Evolutionary conservation across 2,329 filamentous ascomycete genomes (phyloP).

Genomic region (Fusarium odoratissimum): DNA sequence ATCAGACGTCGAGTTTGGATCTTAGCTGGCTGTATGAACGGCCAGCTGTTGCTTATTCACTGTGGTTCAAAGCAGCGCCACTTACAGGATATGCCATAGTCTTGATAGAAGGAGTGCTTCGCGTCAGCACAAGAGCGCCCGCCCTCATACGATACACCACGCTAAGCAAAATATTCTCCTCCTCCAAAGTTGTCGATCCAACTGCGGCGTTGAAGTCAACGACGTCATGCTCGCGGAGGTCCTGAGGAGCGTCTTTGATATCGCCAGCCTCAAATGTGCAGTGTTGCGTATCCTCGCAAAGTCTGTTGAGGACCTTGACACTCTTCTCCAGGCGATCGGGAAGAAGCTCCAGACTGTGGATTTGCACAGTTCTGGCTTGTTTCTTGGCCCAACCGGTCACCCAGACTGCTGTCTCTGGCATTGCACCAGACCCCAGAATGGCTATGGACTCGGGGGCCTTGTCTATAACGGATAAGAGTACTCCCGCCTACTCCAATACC

Average conservation of each 20-base stretch:
- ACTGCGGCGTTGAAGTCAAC: neutral
- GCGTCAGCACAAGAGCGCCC: neutral
- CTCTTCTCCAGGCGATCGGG: neutral
- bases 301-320: neutral
- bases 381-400: neutral
- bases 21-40: neutral
- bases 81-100: constrained; percentile 2
- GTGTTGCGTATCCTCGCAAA: neutral
- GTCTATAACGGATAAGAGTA: neutral
- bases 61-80: too few relatives aligned
- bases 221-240: neutral
- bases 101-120: neutral
- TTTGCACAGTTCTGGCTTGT: neutral
- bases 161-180: neutral
- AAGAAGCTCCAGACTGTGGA: neutral
- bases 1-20: neutral
- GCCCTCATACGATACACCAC: neutral
- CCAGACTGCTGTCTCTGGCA: neutral
- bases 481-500: accelerated
- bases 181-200: neutral
- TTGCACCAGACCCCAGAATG: neutral
- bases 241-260: neutral
- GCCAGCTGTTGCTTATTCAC: neutral
- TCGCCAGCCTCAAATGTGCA: neutral
- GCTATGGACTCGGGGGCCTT: neutral